phyloP scores from a whole-genome alignment of 2,329 filamentous ascomycete genomes.

The Phoma sp. region DNA sequence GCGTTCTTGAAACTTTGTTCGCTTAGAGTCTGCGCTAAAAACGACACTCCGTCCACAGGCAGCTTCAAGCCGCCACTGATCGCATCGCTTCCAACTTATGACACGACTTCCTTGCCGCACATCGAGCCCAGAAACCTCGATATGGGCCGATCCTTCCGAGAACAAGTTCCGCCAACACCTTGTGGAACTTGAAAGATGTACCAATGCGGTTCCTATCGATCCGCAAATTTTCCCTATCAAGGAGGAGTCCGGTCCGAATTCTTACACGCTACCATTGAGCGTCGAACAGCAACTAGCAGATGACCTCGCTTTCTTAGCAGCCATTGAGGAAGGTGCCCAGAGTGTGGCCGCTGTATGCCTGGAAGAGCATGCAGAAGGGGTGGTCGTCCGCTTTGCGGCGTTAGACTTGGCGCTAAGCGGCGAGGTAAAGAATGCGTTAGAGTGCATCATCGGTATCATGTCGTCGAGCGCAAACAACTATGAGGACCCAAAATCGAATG shows the following conservation, averaged over 20 bases:
- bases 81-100: neutral
- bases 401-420: slow-evolving; percentile 1
- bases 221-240: neutral
- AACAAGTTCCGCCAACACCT: slow-evolving; percentile 9
- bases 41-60: neutral
- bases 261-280: neutral
- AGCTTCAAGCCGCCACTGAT: neutral
- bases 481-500: neutral
- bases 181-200: slow-evolving; percentile 10
- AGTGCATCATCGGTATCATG: neutral
- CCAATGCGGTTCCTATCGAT: slow-evolving; percentile 13
- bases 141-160: slow-evolving; percentile 6
- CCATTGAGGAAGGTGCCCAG: slow-evolving; percentile 13
- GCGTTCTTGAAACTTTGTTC: no score
- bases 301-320: slow-evolving; percentile 10
- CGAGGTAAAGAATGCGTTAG: slow-evolving; percentile 2
- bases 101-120: slow-evolving; percentile 11
- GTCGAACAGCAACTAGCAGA: slow-evolving; percentile 15
- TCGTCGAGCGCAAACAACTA: neutral
- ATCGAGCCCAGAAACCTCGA: neutral
- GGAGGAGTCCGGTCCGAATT: neutral
- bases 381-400: slow-evolving; percentile 11
- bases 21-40: neutral
- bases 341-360: slow-evolving; percentile 14
- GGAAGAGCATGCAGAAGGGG: slow-evolving; percentile 2